phyloP scores from a whole-genome alignment of 768 basidiomycete species.

The Suillus lakei region DNA sequence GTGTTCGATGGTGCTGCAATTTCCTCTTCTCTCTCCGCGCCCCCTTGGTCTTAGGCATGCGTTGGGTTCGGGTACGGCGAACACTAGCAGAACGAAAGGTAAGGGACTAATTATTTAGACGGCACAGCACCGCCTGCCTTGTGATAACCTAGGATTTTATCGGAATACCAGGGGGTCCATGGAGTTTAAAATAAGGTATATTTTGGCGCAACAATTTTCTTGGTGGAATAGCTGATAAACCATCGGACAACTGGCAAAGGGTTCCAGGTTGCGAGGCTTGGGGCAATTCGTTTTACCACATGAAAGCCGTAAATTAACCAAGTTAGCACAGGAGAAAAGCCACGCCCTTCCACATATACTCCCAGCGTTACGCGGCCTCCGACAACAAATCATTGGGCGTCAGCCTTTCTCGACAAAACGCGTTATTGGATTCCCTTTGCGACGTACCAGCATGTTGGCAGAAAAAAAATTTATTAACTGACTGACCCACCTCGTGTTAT shows the following conservation, averaged over 20 bases:
- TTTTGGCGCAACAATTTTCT: background rate
- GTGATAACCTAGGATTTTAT: background rate
- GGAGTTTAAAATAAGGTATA: constrained; percentile 2
- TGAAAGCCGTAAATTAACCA: constrained; percentile 7
- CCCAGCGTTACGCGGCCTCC: constrained; percentile 8
- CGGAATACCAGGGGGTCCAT: background rate
- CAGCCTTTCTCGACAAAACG: constrained; percentile 5
- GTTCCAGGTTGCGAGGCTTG: background rate
- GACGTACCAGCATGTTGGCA: background rate
- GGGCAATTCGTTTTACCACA: background rate
- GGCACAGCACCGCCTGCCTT: background rate
- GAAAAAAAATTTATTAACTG: constrained; percentile 5
- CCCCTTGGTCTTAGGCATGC: background rate
- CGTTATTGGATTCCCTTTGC: constrained; percentile 7
- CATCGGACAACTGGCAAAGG: background rate
- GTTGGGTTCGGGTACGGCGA: background rate
- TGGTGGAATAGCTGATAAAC: background rate
- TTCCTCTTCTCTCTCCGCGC: background rate
- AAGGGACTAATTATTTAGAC: background rate
- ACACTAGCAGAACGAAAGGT: background rate
- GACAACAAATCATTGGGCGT: constrained; percentile 1
- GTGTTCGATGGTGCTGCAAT: background rate
- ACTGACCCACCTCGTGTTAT: constrained; percentile 14
- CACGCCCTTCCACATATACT: constrained; percentile 3
- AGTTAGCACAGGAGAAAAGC: constrained; percentile 10